Conservation (phyloP, 2,329 filamentous ascomycete species). For the Penicillium sp. region DNA sequence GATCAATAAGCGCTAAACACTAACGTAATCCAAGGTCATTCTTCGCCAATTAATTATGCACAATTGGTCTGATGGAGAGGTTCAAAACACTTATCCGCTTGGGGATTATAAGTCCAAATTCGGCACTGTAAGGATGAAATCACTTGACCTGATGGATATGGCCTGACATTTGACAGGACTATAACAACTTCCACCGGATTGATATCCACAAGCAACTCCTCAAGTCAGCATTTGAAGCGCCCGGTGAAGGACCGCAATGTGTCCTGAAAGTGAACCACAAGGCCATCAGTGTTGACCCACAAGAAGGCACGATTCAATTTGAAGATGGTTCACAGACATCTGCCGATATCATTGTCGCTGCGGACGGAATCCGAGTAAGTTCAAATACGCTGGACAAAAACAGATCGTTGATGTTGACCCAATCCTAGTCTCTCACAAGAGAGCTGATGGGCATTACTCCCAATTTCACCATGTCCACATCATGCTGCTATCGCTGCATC, state of each 20-base stretch:
- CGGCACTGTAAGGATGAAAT: constrained; percentile 14
- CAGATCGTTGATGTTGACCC: not conserved
- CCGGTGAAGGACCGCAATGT: constrained; percentile 19
- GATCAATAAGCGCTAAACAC: not conserved
- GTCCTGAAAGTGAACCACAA: constrained; percentile 24
- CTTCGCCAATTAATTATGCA: constrained; percentile 33
- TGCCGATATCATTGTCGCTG: constrained; percentile 25
- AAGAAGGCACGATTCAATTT: constrained; percentile 21
- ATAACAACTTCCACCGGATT: constrained; percentile 30
- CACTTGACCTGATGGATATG: not conserved
- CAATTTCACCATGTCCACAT: constrained; percentile 35
- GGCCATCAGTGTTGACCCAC: constrained; percentile 15
- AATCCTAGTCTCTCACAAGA: constrained; percentile 20
- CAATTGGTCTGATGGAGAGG: constrained; percentile 28
- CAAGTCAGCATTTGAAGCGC: constrained; percentile 23
- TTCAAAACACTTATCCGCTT: constrained; percentile 26
- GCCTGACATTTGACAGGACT: constrained; percentile 14
- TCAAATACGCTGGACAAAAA: not conserved
- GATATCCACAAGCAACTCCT: constrained; percentile 27
- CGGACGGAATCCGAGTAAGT: constrained; percentile 28
- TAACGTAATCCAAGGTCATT: constrained; percentile 16
- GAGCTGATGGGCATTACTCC: constrained; percentile 31
- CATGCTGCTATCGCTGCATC: constrained; percentile 36
- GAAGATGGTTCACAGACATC: constrained; percentile 17
- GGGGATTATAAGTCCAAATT: constrained; percentile 29